Conservation (phyloP, 441 rosid genomes). For the Flueggea neowawraea region DNA sequence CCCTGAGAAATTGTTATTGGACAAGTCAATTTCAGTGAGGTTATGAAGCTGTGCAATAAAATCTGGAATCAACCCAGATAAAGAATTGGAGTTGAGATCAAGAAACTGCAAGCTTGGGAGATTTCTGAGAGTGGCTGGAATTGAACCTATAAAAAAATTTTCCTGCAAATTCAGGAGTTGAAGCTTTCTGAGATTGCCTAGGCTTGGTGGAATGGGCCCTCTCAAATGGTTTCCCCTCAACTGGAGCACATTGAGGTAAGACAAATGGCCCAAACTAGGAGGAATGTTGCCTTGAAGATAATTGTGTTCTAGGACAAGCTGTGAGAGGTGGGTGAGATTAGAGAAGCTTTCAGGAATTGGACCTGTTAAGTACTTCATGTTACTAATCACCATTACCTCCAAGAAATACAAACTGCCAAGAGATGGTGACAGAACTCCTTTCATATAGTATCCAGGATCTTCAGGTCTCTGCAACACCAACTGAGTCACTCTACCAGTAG, state of each 20-base stretch:
- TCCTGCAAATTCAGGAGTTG: constrained; percentile 40
- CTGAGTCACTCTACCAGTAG: constrained; percentile 63
- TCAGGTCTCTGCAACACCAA: constrained; percentile 50
- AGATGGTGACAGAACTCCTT: constrained; percentile 73
- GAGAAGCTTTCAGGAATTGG: constrained; percentile 66
- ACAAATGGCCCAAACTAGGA: constrained; percentile 47
- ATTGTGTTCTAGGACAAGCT: constrained; percentile 71
- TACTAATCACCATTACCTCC: constrained; percentile 54
- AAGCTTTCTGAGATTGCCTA: constrained; percentile 56
- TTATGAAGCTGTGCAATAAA: constrained; percentile 44
- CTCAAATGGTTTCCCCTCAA: constrained; percentile 61
- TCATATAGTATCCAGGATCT: constrained; percentile 63
- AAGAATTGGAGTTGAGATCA: constrained; percentile 72
- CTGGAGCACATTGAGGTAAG: constrained; percentile 51
- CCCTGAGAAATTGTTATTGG: constrained; percentile 66
- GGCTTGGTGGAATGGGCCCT: constrained; percentile 64
- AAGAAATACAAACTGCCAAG: constrained; percentile 56
- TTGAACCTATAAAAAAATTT: constrained; percentile 67
- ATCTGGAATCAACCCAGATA: constrained; percentile 73
- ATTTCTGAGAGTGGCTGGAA: constrained; percentile 53
- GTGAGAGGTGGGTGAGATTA: constrained; percentile 40
- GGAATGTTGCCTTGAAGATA: constrained; percentile 73
- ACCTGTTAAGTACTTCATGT: constrained; percentile 79
- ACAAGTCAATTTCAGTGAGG: constrained; percentile 59
- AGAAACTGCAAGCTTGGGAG: constrained; percentile 53